Evolutionary conservation across 495 filamentous ascomycete species (phyloP).

Genomic region (Wilcoxina mikolae): DNA sequence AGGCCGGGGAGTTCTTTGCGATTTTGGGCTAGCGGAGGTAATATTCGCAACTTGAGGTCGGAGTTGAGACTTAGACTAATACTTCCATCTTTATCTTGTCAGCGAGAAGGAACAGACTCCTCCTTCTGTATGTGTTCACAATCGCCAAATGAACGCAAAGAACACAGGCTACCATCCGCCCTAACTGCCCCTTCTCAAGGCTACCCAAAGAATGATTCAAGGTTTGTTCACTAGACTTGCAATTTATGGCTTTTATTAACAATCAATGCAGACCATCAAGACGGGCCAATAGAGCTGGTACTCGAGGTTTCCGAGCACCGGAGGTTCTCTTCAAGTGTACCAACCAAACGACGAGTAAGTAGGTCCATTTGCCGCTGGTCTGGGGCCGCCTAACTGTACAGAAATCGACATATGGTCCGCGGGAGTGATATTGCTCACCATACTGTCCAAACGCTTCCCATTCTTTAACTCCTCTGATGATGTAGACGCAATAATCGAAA

Average conservation of each 20-base stretch:
- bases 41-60: no score
- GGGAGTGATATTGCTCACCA: constrained; percentile 82
- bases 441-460: constrained; percentile 78
- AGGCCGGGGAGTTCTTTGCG: constrained; percentile 76
- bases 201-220: constrained; percentile 63
- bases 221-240: background rate
- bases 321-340: constrained; percentile 98
- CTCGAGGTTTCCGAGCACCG: constrained; percentile 84
- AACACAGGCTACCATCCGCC: constrained; percentile 32
- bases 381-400: constrained; percentile 10
- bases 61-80: no score
- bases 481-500: constrained; percentile 91
- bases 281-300: constrained; percentile 90
- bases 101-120: constrained; percentile 53
- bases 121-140: constrained; percentile 60
- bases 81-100: no score
- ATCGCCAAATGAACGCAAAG: constrained; percentile 22
- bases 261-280: constrained; percentile 57
- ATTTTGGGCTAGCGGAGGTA: constrained; percentile 84
- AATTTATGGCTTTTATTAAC: background rate
- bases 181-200: constrained; percentile 40
- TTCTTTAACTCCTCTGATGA: constrained; percentile 98
- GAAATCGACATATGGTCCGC: constrained; percentile 94
- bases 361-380: background rate
- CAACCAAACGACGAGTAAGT: constrained; percentile 62